Evolutionary conservation across 371 early-diverging fungal genomes (phyloP).

Genomic region (Mortierella sp.): DNA sequence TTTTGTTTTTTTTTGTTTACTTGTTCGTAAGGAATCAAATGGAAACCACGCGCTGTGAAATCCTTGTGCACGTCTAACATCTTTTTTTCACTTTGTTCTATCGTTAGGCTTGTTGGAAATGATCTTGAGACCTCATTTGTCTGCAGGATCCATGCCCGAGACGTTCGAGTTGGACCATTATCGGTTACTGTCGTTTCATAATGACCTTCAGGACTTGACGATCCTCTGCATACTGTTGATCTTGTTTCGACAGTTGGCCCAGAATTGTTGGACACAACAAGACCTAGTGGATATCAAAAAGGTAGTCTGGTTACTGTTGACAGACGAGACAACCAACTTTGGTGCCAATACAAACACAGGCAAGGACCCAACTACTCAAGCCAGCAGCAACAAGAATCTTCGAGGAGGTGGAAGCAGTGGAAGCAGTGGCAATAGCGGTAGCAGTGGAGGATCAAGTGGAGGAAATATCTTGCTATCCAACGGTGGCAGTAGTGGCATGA

Average conservation of each 20-base stretch:
- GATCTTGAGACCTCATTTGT: slow-evolving; percentile 36
- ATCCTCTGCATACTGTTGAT: slow-evolving; percentile 71
- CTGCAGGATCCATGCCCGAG: slow-evolving; percentile 56
- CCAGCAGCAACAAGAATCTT: neutral
- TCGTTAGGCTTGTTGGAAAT: slow-evolving; percentile 35
- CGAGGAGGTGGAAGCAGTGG: neutral
- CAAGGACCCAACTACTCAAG: slow-evolving; percentile 9
- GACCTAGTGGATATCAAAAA: slow-evolving; percentile 58
- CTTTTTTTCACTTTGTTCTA: neutral
- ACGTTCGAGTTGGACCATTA: slow-evolving; percentile 71
- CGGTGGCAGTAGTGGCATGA: slow-evolving; percentile 40
- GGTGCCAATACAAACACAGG: slow-evolving; percentile 31
- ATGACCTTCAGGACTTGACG: slow-evolving; percentile 79
- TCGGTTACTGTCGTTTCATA: slow-evolving; percentile 70
- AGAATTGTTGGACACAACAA: slow-evolving; percentile 49
- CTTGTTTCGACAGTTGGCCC: slow-evolving; percentile 68
- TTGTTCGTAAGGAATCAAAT: neutral
- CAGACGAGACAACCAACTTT: slow-evolving; percentile 53
- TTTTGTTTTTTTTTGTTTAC: neutral
- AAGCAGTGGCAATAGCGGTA: neutral
- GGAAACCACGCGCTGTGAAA: too few species aligned
- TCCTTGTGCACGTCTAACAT: neutral
- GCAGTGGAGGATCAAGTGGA: too few species aligned
- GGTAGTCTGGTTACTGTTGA: slow-evolving; percentile 50
- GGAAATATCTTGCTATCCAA: neutral